These are phyloP conservation scores for Ascochyta rabiei DNA, from an alignment of 2,329 filamentous ascomycete genomes.

Conservation along the genomic window DNA sequence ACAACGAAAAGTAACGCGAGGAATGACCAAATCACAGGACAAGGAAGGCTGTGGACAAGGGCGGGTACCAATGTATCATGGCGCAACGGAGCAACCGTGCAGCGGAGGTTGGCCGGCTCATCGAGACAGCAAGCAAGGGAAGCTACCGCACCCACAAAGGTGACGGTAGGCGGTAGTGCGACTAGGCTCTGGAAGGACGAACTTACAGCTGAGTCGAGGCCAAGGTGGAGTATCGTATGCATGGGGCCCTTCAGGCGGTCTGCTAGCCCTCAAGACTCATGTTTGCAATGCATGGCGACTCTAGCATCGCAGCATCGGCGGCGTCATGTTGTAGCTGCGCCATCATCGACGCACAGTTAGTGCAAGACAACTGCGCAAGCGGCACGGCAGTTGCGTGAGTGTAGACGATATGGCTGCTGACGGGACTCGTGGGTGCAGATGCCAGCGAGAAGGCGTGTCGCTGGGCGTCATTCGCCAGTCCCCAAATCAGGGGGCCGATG, in stretches of 20 bases:
- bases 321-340: constrained; percentile 45
- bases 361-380: constrained; percentile 28
- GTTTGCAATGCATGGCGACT: constrained; percentile 36
- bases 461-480: constrained; percentile 22
- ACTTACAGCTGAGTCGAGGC: constrained; percentile 34
- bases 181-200: constrained; percentile 32
- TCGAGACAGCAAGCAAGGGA: constrained; percentile 34
- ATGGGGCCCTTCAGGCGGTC: constrained; percentile 44
- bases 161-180: constrained; percentile 41
- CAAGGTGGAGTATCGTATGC: constrained; percentile 39
- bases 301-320: constrained; percentile 18
- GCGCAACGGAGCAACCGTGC: constrained; percentile 50
- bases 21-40: constrained; percentile 44
- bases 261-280: constrained; percentile 32
- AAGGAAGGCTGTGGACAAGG: constrained; percentile 31
- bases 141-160: constrained; percentile 31
- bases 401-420: constrained; percentile 22
- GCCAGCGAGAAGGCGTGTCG: constrained; percentile 25
- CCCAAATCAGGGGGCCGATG: constrained; percentile 31
- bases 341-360: constrained; percentile 29
- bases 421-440: constrained; percentile 22
- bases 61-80: constrained; percentile 50
- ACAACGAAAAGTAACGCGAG: constrained; percentile 44
- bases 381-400: constrained; percentile 16
- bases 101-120: constrained; percentile 39